A percentile compares a stretch with the other conserved stretches of the same genome.
Evolutionary conservation across 306 rosid species (phyloP).

Genomic region (Cicer arietinum): DNA sequence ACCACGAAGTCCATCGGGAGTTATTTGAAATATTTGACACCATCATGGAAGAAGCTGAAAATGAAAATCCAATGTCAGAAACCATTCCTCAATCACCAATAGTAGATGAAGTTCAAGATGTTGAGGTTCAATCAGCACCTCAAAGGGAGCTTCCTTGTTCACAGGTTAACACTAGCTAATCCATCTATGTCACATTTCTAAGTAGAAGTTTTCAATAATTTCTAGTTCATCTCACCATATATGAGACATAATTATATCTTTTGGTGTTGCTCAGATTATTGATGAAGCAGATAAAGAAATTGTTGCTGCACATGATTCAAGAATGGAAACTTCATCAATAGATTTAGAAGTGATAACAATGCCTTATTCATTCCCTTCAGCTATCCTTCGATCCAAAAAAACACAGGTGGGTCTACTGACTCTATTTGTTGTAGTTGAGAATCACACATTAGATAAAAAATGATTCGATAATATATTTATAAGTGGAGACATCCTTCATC

Average conservation of each 20-base stretch:
- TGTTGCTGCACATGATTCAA: slow-evolving; percentile 7
- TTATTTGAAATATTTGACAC: not conserved
- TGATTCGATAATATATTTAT: too few species aligned
- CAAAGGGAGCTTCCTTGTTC: slow-evolving; percentile 6
- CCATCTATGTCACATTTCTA: not conserved
- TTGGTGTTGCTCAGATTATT: not conserved
- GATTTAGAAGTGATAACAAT: slow-evolving; percentile 16
- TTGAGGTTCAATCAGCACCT: slow-evolving; percentile 5
- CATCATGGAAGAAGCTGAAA: slow-evolving; percentile 1
- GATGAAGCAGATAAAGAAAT: slow-evolving; percentile 10
- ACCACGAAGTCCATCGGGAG: not conserved
- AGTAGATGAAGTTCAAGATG: not conserved
- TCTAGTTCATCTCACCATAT: not conserved
- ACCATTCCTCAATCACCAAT: slow-evolving; percentile 4
- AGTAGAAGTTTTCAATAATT: not conserved
- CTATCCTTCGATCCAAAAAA: not conserved
- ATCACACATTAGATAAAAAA: too few species aligned
- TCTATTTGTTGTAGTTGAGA: not conserved
- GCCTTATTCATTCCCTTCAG: not conserved
- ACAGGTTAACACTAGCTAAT: slow-evolving; percentile 5
- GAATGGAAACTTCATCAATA: slow-evolving; percentile 10
- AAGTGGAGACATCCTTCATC: too few species aligned
- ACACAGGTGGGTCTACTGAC: not conserved
- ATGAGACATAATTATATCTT: not conserved
- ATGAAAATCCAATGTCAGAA: slow-evolving; percentile 1